These are phyloP conservation scores for Oryza officinalis DNA, from an alignment of 176 grass and related monocot species.

Conservation along the genomic window DNA sequence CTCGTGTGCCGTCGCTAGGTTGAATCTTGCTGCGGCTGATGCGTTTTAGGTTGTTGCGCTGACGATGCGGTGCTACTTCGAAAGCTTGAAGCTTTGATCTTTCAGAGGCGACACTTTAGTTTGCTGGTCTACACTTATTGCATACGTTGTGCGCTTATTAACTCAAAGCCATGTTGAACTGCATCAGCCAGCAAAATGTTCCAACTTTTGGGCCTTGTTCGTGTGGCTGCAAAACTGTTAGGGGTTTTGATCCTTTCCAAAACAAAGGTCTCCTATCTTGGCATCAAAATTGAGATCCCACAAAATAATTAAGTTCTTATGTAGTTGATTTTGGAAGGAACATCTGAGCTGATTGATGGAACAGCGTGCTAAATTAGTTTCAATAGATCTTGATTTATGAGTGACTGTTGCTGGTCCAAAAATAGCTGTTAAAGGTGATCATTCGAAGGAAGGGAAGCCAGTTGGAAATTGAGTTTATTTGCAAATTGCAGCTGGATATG, in stretches of 20 bases:
- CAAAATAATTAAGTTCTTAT: background rate
- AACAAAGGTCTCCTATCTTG: too few relatives aligned
- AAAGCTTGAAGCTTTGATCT: background rate
- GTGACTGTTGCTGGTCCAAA: too few relatives aligned
- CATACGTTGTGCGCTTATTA: background rate
- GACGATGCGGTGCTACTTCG: too few relatives aligned
- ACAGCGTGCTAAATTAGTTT: background rate
- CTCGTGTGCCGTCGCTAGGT: background rate
- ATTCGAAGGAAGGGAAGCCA: background rate
- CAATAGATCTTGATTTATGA: background rate
- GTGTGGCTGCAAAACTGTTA: background rate
- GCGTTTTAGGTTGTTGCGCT: background rate
- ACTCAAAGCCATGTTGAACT: background rate
- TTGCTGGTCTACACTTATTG: background rate
- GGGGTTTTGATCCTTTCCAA: constrained; percentile 1
- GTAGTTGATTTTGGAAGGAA: background rate
- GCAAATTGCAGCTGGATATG: background rate
- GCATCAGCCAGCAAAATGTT: background rate
- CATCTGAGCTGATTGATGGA: background rate
- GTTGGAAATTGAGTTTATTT: background rate
- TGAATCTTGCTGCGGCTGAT: background rate
- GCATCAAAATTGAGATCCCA: background rate
- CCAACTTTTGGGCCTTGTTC: background rate
- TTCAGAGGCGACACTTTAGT: background rate
- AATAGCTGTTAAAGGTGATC: background rate